Base-by-base conservation (phyloP, 2,329 filamentous ascomycete species). In the Achaetomium macrosporum region DNA sequence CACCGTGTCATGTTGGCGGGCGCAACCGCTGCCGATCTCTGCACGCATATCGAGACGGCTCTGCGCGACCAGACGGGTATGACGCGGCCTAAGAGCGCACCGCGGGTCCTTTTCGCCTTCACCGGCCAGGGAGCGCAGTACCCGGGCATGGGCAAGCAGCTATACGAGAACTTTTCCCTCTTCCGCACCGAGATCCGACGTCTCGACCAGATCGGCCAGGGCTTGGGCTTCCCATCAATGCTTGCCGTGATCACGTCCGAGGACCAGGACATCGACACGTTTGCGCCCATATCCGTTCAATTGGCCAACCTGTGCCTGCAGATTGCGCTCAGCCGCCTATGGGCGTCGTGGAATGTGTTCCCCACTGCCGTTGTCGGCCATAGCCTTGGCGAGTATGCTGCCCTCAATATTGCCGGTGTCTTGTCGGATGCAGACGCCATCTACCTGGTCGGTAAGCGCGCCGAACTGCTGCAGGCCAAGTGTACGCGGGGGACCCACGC, bases 371-470 rank as follows among this genome's bases (percentile, higher is more conserved):
- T 83, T 1, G 66, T 82, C 11, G 80, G 80, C 16, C 80, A 82
- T 67, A 87, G 83, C 60, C 71, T 90, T 29, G 86, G 86, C 47
- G 85, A 90, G 66, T 89, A 88, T 61, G 84, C 86, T 31, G 85
- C 86, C 39, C 77, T 90, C 9, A 76, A 87, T 61, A 76, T 83
- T 37, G 83, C 86, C 50, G 86, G 85, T 43, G 84, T 89, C n/a
- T 72, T 89, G 19, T 87, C 84, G 15, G 82, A 78, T 13, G 79
- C 79, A 57, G 85, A 89, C 65, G 80, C 86, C 62, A 77, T 92
- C 46, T 84, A 82, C 57, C 74, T 90, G 1, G 84, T 90, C 83
- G 19, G 82, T 79, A 17, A 81, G 79, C 59, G 86, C 89, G 86
- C 86, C 11, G 71, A 79, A 63, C 73, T 88, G 13, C 73, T 90